phyloP scores from a whole-genome alignment of 2,329 filamentous ascomycete species.

The Penicillium sp. region DNA sequence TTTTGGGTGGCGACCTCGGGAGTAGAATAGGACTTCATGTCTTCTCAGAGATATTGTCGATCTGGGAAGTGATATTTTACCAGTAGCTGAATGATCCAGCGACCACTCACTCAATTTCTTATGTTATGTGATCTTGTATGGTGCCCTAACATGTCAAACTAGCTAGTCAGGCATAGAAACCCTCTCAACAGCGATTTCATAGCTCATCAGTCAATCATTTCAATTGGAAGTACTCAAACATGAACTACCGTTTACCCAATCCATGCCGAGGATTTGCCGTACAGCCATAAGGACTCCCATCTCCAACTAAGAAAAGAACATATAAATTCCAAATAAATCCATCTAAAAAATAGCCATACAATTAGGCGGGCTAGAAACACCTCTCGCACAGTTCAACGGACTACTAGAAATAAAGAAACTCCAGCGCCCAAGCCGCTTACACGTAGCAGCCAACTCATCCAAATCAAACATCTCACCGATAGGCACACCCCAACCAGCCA shows the following conservation, averaged over 20 bases:
- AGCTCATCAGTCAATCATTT: too few species aligned
- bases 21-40: too few species aligned
- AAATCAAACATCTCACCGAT: constrained; percentile 42
- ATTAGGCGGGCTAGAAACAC: constrained; percentile 43
- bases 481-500: constrained; percentile 38
- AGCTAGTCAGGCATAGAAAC: too few species aligned
- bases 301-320: background rate
- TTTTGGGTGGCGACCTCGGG: too few species aligned
- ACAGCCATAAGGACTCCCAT: background rate
- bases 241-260: background rate
- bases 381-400: constrained; percentile 37
- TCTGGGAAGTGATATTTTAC: too few species aligned
- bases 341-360: constrained; percentile 42
- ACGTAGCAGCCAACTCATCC: constrained; percentile 33
- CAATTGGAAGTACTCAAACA: background rate
- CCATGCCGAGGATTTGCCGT: background rate
- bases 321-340: background rate
- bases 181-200: too few species aligned
- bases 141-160: too few species aligned
- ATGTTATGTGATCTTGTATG: too few species aligned
- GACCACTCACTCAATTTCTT: too few species aligned
- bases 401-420: constrained; percentile 40
- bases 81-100: too few species aligned
- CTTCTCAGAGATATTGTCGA: too few species aligned
- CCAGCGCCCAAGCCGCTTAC: constrained; percentile 33